Evolutionary conservation across 768 basidiomycete genomes (phyloP), one percentile per base, ranked within the genome.

Genomic region (Termitomyces sp.): DNA sequence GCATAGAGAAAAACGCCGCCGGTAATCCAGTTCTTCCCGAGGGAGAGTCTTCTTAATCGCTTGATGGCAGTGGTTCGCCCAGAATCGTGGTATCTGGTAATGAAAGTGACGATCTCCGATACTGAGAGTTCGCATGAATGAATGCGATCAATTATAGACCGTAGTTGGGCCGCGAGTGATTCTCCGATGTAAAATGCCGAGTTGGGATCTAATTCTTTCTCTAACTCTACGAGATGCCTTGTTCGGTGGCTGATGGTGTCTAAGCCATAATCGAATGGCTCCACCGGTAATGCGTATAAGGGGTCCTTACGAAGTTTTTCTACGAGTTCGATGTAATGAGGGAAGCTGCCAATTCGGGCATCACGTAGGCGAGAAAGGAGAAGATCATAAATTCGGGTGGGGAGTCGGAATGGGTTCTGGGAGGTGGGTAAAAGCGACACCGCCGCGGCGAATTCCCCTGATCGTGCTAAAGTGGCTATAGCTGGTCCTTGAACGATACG

Each of bases 391-490:
- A 76, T 76, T 49, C 64, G 68, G 1, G 60, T 58, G 5, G 74
- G 58, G 38, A 85, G 56, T 15, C 22, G 60, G 46, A 73, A 66
- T 7, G 64, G 65, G 9, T 67, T 51, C 2, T 57, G 58, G 10
- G 70, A 70, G 11, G 67, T 60, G 5, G 75, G 76, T n/a, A 83
- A 61, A 40, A 84, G 64, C n/a, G 59, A 46, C n/a, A 83, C 33
- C 3, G 83, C 83, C 18, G 70, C 70, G 0, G 72, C 64, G 2
- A 72, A 50, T 29, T 74, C 70, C 15, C 74, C 72, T 3, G 69
- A 65, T 13, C 66, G 58, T 7, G 74, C 74, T 18, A 82, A 70
- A 10, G 64, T 69, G 44, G 73, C 69, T 20, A 86, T 64, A 2
- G 76, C 76, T 12, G 70, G 41, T n/a, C 66, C 64, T 33, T 74